Conservation (phyloP, 345 rosid genomes). For the Salix caprea region DNA sequence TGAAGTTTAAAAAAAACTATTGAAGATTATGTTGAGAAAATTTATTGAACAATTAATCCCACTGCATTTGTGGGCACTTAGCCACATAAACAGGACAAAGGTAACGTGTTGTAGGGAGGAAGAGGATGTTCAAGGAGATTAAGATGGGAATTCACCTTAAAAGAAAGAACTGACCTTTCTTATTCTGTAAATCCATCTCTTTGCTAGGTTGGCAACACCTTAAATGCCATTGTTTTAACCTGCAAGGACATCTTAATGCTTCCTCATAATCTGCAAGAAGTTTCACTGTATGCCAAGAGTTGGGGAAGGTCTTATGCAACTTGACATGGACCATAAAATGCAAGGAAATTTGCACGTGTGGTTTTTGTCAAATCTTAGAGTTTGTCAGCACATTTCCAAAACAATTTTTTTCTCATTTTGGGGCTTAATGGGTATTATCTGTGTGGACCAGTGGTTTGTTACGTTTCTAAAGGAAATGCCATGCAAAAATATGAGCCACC, state of each 20-base stretch:
- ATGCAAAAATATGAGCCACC: neutral
- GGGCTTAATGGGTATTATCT: neutral
- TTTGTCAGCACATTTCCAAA: neutral
- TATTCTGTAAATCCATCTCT: neutral
- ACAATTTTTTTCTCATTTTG: neutral
- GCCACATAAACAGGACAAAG: neutral
- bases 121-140: no score
- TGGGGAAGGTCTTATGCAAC: neutral
- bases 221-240: neutral
- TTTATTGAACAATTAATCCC: neutral
- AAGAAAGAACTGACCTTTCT: neutral
- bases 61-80: neutral
- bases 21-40: neutral
- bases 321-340: neutral
- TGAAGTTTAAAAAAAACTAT: neutral
- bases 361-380: neutral
- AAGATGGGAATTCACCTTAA: neutral
- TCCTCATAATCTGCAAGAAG: neutral
- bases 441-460: neutral
- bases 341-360: neutral
- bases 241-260: neutral
- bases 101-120: no score
- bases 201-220: neutral
- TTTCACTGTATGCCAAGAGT: neutral
- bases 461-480: neutral